phyloP scores from a whole-genome alignment of 192 early-diverging fungal genomes.

The Coemansia reversa region DNA sequence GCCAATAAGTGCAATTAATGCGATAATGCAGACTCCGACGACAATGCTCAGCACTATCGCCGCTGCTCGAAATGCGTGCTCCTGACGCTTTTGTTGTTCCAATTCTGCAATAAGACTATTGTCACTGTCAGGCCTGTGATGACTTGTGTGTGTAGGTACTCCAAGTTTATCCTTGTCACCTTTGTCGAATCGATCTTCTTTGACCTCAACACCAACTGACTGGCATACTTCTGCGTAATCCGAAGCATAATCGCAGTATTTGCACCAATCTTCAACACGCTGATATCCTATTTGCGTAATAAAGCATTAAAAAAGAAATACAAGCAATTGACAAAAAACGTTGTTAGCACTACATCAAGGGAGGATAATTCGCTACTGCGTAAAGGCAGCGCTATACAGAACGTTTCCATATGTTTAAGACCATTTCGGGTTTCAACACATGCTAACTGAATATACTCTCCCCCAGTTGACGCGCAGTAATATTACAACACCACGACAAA shows the following conservation, averaged over 20 bases:
- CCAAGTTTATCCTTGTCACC: conserved; percentile 1
- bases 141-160: conserved; percentile 7
- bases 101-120: conserved; percentile 20
- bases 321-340: neutral
- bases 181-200: neutral
- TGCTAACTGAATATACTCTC: neutral
- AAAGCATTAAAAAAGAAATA: neutral
- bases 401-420: too few species aligned
- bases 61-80: conserved; percentile 36
- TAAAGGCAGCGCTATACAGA: too few species aligned
- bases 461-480: neutral
- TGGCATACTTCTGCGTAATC: conserved; percentile 38
- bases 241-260: conserved; percentile 41
- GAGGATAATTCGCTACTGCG: neutral
- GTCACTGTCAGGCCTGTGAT: neutral
- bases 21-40: conserved; percentile 34
- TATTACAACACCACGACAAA: too few species aligned
- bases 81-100: conserved; percentile 31
- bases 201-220: conserved; percentile 31
- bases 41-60: conserved; percentile 43
- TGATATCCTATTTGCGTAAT: conserved; percentile 30
- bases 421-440: too few species aligned
- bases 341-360: conserved; percentile 12
- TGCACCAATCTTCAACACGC: conserved; percentile 55
- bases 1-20: conserved; percentile 19